Conservation (phyloP, 345 rosid genomes). For the Brassica juncea region DNA sequence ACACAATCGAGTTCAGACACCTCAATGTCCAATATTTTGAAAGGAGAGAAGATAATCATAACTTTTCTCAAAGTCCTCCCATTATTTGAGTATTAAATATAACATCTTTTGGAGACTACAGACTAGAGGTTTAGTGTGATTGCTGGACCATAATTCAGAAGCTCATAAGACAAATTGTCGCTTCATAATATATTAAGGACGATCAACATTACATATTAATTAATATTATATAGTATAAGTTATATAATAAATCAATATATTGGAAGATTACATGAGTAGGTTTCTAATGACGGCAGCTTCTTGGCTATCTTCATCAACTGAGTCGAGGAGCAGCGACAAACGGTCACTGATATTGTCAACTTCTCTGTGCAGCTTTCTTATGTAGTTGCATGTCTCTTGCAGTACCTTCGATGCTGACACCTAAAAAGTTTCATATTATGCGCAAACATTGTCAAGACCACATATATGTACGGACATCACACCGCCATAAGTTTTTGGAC, state of each 20-base stretch:
- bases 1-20: slow-evolving; percentile 3
- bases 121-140: slow-evolving; percentile 8
- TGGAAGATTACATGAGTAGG: slow-evolving; percentile 54
- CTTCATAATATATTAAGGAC: slow-evolving; percentile 33
- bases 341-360: slow-evolving; percentile 74
- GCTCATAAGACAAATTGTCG: slow-evolving; percentile 15
- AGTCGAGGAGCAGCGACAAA: slow-evolving; percentile 66
- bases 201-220: slow-evolving; percentile 3
- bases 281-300: slow-evolving; percentile 86
- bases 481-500: background rate
- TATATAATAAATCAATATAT: slow-evolving; percentile 8
- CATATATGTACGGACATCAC: slow-evolving; percentile 9
- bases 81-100: background rate
- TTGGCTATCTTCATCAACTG: slow-evolving; percentile 57
- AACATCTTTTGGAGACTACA: background rate
- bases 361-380: slow-evolving; percentile 66
- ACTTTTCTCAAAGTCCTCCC: background rate
- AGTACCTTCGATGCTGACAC: slow-evolving; percentile 71
- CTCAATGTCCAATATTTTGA: background rate
- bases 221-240: background rate
- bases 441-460: background rate
- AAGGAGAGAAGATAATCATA: background rate
- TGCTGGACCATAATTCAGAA: background rate
- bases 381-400: slow-evolving; percentile 79
- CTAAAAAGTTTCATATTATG: slow-evolving; percentile 26